A percentile compares a stretch with the other conserved stretches of the same genome.
These are phyloP conservation scores for Emericellopsis atlantica DNA, from an alignment of 2,329 filamentous ascomycete genomes.

Conservation along the genomic window DNA sequence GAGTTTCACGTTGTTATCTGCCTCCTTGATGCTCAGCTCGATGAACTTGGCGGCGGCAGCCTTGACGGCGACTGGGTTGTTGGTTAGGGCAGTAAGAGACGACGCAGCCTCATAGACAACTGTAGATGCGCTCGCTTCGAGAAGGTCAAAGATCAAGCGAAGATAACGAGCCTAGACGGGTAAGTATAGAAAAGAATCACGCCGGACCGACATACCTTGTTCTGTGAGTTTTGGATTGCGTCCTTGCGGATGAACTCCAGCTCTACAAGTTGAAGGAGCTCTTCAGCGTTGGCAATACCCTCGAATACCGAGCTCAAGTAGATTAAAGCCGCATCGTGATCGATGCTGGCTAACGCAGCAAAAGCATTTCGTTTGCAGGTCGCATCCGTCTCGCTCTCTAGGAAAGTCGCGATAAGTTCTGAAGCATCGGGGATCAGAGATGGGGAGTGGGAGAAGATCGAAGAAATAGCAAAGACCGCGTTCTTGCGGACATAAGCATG, in stretches of 20 bases:
- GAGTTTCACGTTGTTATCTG: slow-evolving; percentile 98
- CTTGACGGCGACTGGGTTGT: slow-evolving; percentile 94
- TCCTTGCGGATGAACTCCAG: slow-evolving; percentile 97
- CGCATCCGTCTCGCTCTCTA: slow-evolving; percentile 80
- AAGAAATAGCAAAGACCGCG: slow-evolving; percentile 86
- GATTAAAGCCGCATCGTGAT: slow-evolving; percentile 80
- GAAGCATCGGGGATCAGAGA: slow-evolving; percentile 89
- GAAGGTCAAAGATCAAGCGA: slow-evolving; percentile 86
- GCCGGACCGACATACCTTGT: slow-evolving; percentile 52
- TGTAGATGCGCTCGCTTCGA: slow-evolving; percentile 86
- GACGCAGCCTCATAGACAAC: slow-evolving; percentile 97
- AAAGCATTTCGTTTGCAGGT: slow-evolving; percentile 99
- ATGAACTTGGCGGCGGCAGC: slow-evolving; percentile 94
- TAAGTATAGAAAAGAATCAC: slow-evolving; percentile 2
- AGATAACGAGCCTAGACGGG: slow-evolving; percentile 64
- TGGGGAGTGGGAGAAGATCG: slow-evolving; percentile 84
- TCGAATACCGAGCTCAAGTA: slow-evolving; percentile 88
- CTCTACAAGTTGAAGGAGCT: slow-evolving; percentile 84
- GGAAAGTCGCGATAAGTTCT: slow-evolving; percentile 80
- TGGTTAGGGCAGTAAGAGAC: slow-evolving; percentile 84
- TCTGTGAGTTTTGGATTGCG: slow-evolving; percentile 84
- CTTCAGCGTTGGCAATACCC: slow-evolving; percentile 85
- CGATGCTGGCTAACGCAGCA: slow-evolving; percentile 78
- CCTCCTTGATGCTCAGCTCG: slow-evolving; percentile 91
- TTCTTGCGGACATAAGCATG: slow-evolving; percentile 98